phyloP scores from a whole-genome alignment of 345 rosid genomes.

The Aquilaria sinensis region DNA sequence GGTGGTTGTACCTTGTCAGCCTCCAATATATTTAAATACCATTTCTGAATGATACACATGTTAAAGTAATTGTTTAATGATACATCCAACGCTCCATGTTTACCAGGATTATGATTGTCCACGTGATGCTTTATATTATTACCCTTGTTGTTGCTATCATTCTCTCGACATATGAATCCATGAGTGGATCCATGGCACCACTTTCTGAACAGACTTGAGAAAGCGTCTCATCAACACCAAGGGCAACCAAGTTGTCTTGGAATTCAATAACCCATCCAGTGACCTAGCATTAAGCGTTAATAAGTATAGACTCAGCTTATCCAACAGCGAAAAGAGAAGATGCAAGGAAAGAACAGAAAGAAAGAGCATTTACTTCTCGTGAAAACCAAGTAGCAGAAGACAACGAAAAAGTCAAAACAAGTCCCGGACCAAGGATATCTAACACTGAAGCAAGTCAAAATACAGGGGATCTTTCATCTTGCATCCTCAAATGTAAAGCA shows the following conservation, averaged over 20 bases:
- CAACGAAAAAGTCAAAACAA: no score
- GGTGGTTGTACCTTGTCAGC: constrained; percentile 66
- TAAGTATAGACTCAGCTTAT: neutral
- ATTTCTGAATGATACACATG: constrained; percentile 30
- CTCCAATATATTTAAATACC: constrained; percentile 54
- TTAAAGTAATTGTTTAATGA: no score
- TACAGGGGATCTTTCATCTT: no score
- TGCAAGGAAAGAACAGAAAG: neutral
- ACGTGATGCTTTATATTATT: constrained; percentile 8
- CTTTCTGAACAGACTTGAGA: constrained; percentile 79
- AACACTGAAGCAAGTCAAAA: no score
- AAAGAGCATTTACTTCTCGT: no score
- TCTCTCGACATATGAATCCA: constrained; percentile 64
- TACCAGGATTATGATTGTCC: no score
- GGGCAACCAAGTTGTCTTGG: constrained; percentile 59
- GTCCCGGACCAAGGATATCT: no score
- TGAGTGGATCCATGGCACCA: constrained; percentile 66
- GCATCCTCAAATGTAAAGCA: no score
- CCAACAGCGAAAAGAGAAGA: constrained; percentile 7
- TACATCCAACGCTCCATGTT: no score
- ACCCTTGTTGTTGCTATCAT: constrained; percentile 16
- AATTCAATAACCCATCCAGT: constrained; percentile 69
- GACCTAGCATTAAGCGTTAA: no score
- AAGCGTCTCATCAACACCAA: constrained; percentile 64
- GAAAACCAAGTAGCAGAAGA: no score